These are phyloP conservation scores for Aegilops longissima DNA, from an alignment of 176 grass and related monocot genomes.

Conservation along the genomic window DNA sequence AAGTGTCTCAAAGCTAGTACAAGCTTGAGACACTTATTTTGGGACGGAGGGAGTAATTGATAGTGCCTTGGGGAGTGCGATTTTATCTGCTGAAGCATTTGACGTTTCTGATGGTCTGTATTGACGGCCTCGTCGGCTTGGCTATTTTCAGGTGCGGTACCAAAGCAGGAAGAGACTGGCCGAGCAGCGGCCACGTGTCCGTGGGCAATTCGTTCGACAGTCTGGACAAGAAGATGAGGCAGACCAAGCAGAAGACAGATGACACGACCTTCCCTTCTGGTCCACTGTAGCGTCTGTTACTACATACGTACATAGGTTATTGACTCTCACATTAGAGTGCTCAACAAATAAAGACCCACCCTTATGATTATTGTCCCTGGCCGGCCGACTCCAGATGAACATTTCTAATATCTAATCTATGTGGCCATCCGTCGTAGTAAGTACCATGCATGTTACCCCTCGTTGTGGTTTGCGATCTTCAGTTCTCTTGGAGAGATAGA, in stretches of 20 bases:
- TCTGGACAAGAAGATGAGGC: slow-evolving; percentile 40
- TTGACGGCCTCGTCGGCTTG: slow-evolving; percentile 36
- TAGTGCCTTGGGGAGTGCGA: not conserved
- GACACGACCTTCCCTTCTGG: not conserved
- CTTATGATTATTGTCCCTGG: not conserved
- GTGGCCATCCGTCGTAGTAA: not conserved
- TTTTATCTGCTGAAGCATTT: not conserved
- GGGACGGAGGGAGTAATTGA: not conserved
- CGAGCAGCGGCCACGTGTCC: slow-evolving; percentile 74
- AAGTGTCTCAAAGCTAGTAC: too few relatives aligned
- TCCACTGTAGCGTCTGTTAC: not conserved
- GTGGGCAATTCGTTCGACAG: slow-evolving; percentile 85
- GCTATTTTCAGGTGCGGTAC: slow-evolving; percentile 71
- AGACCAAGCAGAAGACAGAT: slow-evolving; percentile 54
- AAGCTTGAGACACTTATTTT: too few relatives aligned
- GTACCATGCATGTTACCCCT: not conserved
- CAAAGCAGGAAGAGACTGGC: slow-evolving; percentile 93
- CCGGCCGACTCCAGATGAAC: not conserved
- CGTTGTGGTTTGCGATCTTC: slow-evolving; percentile 27
- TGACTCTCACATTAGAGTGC: slow-evolving; percentile 21
- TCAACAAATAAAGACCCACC: slow-evolving; percentile 23
- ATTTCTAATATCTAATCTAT: slow-evolving; percentile 4
- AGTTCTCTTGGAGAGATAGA: slow-evolving; percentile 25
- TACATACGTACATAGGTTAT: slow-evolving; percentile 4
- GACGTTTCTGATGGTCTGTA: not conserved